Percentiles rank a stretch among this genome's conserved stretches.
Evolutionary conservation across 2,329 filamentous ascomycete species (phyloP).

Genomic region (Colletotrichum godetiae): DNA sequence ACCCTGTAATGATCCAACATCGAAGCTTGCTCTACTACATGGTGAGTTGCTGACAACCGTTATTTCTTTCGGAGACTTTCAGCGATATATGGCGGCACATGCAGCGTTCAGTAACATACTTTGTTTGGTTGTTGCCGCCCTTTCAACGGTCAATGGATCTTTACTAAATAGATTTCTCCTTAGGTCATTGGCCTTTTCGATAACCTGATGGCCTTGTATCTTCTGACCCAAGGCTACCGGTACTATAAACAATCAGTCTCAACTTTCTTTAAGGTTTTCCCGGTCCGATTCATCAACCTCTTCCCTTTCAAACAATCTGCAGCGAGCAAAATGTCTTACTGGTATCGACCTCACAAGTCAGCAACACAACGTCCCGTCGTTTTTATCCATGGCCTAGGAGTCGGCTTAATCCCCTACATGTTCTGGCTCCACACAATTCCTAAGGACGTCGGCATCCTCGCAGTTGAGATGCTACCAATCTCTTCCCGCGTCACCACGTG

Average conservation of each 20-base stretch:
- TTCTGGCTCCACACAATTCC: conserved; percentile 53
- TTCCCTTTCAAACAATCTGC: conserved; percentile 57
- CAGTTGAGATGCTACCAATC: conserved; percentile 68
- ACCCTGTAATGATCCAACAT: conserved; percentile 66
- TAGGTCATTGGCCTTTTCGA: conserved; percentile 61
- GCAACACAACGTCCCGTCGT: conserved; percentile 66
- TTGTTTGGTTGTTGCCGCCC: not conserved
- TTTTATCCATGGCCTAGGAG: conserved; percentile 73
- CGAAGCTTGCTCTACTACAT: conserved; percentile 68
- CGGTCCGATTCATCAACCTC: conserved; percentile 61
- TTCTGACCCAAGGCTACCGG: conserved; percentile 47
- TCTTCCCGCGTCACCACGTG: conserved; percentile 66
- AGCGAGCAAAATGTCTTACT: conserved; percentile 64
- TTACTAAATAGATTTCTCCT: not conserved
- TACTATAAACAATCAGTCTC: conserved; percentile 61
- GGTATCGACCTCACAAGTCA: conserved; percentile 70
- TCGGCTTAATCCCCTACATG: conserved; percentile 65
- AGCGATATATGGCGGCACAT: not conserved
- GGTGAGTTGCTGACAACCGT: conserved; percentile 47
- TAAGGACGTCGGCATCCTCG: conserved; percentile 67
- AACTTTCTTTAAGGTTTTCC: conserved; percentile 59
- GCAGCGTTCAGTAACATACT: not conserved
- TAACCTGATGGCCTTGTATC: conserved; percentile 44
- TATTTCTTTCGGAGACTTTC: too few species aligned
- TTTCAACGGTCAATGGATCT: not conserved